These are phyloP conservation scores for Stephania cephalantha DNA, from an alignment of 164 flowering plant genomes.

Conservation along the genomic window DNA sequence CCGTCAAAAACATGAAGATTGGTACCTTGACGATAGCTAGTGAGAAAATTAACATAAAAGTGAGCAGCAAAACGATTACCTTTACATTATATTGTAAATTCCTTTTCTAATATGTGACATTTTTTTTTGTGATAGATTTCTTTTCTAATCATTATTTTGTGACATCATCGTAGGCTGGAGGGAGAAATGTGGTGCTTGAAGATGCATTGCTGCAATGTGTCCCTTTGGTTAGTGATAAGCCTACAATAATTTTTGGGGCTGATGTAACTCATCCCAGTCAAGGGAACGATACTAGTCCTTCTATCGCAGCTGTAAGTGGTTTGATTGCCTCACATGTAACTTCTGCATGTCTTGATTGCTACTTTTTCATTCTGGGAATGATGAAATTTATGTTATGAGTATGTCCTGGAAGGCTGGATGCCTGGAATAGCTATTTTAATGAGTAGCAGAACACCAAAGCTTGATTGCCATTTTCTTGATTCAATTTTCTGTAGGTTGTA, in stretches of 20 bases:
- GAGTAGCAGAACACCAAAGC: neutral
- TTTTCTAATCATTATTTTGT: neutral
- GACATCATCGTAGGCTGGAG: neutral
- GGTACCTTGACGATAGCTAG: neutral
- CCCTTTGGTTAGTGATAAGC: neutral
- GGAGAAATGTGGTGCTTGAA: neutral
- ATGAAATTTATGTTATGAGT: neutral
- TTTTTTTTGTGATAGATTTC: too few relatives aligned
- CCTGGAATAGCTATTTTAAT: neutral
- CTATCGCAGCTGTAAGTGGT: conserved; percentile 9
- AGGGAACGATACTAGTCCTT: neutral
- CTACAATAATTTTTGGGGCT: conserved; percentile 8
- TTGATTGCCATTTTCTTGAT: neutral
- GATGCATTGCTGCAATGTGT: neutral
- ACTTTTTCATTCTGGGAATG: neutral
- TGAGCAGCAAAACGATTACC: neutral
- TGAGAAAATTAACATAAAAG: neutral
- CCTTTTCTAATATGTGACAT: too few relatives aligned
- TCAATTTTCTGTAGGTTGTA: conserved; percentile 46
- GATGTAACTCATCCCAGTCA: conserved; percentile 10
- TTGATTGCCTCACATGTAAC: neutral
- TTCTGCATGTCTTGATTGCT: neutral
- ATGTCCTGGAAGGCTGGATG: neutral
- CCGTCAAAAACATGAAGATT: neutral
- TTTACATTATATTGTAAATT: too few relatives aligned